Conservation (phyloP, 2,329 filamentous ascomycete species). For the Leptographium galeiforme region DNA sequence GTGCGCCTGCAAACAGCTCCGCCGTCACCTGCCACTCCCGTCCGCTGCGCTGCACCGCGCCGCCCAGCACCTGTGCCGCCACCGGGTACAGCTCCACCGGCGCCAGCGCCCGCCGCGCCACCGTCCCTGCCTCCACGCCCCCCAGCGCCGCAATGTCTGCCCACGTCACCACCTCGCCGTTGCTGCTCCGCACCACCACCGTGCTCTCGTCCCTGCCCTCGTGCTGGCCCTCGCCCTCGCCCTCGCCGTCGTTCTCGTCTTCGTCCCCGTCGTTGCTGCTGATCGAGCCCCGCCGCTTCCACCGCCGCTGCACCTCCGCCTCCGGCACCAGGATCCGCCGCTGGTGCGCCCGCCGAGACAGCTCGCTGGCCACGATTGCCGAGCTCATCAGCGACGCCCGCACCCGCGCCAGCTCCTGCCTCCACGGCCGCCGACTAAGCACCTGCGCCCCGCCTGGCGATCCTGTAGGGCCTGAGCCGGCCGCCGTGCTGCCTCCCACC, state of each 20-base stretch:
- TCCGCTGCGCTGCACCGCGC: conserved; percentile 31
- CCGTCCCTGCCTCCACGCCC: conserved; percentile 21
- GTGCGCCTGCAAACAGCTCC: conserved; percentile 42
- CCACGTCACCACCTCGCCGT: conserved; percentile 21
- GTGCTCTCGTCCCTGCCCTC: background rate
- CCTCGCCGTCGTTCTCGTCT: conserved; percentile 1
- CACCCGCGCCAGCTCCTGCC: conserved; percentile 68
- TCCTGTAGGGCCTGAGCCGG: background rate
- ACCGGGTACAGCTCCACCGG: conserved; percentile 34
- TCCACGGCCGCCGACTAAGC: conserved; percentile 19
- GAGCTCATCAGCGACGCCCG: conserved; percentile 65
- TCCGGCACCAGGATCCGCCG: conserved; percentile 22
- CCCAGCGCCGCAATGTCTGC: conserved; percentile 29
- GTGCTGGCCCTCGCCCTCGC: background rate
- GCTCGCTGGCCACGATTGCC: conserved; percentile 80
- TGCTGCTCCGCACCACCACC: background rate
- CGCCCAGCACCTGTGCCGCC: conserved; percentile 36
- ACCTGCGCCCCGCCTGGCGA: background rate
- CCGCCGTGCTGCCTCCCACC: background rate
- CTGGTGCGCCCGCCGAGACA: conserved; percentile 50
- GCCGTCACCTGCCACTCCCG: conserved; percentile 47
- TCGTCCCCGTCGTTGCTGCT: conserved; percentile 1
- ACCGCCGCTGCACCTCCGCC: conserved; percentile 3
- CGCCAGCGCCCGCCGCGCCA: conserved; percentile 21
- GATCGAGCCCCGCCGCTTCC: background rate